Evolutionary conservation across 2,329 filamentous ascomycete species (phyloP).

Genomic region (Aspergillus sp.): DNA sequence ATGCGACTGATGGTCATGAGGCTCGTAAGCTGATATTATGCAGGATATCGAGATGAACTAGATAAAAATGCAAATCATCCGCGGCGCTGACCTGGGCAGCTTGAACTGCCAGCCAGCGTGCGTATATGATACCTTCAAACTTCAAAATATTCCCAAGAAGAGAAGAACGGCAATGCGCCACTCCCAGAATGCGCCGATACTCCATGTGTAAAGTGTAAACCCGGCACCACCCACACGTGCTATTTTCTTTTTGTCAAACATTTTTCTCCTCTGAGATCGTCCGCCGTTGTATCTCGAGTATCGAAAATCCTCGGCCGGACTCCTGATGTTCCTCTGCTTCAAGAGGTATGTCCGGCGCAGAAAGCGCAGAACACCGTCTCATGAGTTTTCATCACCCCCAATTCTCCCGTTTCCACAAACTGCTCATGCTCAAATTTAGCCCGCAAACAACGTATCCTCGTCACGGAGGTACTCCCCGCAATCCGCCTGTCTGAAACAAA

Average conservation of each 20-base stretch:
- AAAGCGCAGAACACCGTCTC: too few relatives aligned
- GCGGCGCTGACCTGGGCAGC: background rate
- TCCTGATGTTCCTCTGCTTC: background rate
- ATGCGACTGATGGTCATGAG: background rate
- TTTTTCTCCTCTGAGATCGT: background rate
- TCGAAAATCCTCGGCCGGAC: background rate
- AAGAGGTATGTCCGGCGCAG: background rate
- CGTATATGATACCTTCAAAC: background rate
- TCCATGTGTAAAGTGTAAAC: slow-evolving; percentile 4
- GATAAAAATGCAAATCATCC: background rate
- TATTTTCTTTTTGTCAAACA: background rate
- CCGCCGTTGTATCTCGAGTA: background rate
- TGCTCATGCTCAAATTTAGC: background rate
- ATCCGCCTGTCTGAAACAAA: slow-evolving; percentile 89
- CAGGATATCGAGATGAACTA: background rate
- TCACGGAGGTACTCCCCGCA: slow-evolving; percentile 94
- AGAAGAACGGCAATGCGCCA: slow-evolving; percentile 1
- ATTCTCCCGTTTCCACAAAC: background rate
- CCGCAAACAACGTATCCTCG: slow-evolving; percentile 34
- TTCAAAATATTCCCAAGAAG: background rate
- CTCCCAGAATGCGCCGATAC: slow-evolving; percentile 7
- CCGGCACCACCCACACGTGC: background rate
- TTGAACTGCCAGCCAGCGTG: background rate
- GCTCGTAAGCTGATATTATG: background rate
- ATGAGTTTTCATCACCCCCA: background rate